Evolutionary conservation across 2,329 filamentous ascomycete species (phyloP).

Genomic region (Falciphora oryzae): DNA sequence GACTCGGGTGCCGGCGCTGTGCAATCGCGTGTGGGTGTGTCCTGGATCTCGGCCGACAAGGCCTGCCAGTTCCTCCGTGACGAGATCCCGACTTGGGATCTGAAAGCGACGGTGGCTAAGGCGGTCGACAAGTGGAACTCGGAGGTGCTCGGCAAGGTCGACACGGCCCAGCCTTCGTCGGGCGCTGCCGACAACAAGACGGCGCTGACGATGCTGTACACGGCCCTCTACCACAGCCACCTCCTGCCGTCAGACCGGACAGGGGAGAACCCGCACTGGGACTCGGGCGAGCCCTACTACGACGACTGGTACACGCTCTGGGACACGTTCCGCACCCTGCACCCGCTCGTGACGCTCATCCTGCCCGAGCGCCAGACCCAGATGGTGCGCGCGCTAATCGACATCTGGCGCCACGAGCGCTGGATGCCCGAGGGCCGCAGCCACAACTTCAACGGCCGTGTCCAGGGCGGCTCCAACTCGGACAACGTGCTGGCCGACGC

Average conservation of each 20-base stretch:
- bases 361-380: constrained; percentile 56
- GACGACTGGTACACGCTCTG: constrained; percentile 62
- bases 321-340: constrained; percentile 61
- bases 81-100: constrained; percentile 37
- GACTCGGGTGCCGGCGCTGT: constrained; percentile 38
- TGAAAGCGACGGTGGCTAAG: constrained; percentile 36
- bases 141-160: constrained; percentile 54
- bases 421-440: constrained; percentile 65
- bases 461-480: constrained; percentile 63
- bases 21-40: constrained; percentile 58
- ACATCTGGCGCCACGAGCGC: constrained; percentile 60
- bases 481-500: constrained; percentile 63
- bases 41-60: constrained; percentile 55
- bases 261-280: constrained; percentile 61
- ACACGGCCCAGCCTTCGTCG: constrained; percentile 30
- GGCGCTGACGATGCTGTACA: constrained; percentile 58
- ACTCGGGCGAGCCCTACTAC: constrained; percentile 50
- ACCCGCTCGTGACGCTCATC: constrained; percentile 60
- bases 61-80: constrained; percentile 49
- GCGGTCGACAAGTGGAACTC: constrained; percentile 53
- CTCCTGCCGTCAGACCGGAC: constrained; percentile 65
- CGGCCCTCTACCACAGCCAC: constrained; percentile 63
- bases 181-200: constrained; percentile 29
- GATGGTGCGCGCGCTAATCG: constrained; percentile 62
- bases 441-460: constrained; percentile 62